Percentiles rank a stretch among this genome's conserved stretches.
Conservation (phyloP, 768 basidiomycete species). For the Collybia sordida region DNA sequence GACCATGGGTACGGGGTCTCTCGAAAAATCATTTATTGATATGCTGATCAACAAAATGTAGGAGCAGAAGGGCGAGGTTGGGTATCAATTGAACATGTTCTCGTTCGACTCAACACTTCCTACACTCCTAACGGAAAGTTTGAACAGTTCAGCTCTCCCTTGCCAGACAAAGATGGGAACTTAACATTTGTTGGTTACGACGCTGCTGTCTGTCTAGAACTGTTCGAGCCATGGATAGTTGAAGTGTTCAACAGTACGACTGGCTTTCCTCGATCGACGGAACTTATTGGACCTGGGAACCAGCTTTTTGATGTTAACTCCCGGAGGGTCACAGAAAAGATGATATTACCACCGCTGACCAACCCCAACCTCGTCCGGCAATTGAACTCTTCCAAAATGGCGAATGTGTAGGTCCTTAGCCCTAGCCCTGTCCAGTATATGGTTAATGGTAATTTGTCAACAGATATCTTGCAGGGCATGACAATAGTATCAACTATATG, state of each 20-base stretch:
- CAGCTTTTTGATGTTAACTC: slow-evolving; percentile 19
- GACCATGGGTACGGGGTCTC: slow-evolving; percentile 21
- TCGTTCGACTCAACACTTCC: slow-evolving; percentile 34
- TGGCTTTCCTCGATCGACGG: slow-evolving; percentile 26
- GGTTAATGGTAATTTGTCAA: not conserved
- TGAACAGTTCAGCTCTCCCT: slow-evolving; percentile 12
- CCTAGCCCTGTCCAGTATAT: not conserved
- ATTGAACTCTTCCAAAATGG: slow-evolving; percentile 27
- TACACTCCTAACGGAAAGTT: slow-evolving; percentile 32
- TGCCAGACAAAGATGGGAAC: slow-evolving; percentile 23
- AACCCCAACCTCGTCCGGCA: slow-evolving; percentile 18
- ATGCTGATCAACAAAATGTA: slow-evolving; percentile 6
- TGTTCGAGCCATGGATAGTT: slow-evolving; percentile 41
- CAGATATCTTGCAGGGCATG: slow-evolving; percentile 31
- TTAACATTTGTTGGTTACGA: slow-evolving; percentile 37
- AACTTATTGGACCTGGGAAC: slow-evolving; percentile 30
- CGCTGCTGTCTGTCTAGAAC: slow-evolving; percentile 35
- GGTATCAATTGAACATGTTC: slow-evolving; percentile 30
- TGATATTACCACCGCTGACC: slow-evolving; percentile 15
- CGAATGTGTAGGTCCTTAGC: slow-evolving; percentile 17
- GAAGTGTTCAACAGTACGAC: slow-evolving; percentile 34
- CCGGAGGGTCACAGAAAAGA: slow-evolving; percentile 16
- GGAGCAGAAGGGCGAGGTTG: slow-evolving; percentile 32
- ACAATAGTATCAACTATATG: slow-evolving; percentile 37
- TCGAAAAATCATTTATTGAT: not conserved